Evolutionary conservation across 768 basidiomycete species (phyloP), one percentile per base, ranked within the genome.

Genomic region (Lactarius hatsudake): DNA sequence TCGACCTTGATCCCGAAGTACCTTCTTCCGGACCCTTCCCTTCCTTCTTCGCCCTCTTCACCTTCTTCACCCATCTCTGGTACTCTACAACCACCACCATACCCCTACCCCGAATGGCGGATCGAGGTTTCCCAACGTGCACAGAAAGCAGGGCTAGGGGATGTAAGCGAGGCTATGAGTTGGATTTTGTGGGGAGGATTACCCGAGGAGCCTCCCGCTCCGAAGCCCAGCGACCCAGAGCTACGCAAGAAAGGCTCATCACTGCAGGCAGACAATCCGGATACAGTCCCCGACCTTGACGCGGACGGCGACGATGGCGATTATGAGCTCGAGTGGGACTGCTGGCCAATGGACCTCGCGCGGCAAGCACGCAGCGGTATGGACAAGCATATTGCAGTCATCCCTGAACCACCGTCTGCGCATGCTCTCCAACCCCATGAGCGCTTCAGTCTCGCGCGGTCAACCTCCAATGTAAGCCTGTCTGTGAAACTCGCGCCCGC

Each of bases 81-180:
- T 20, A 36, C 32, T 32, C 12, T 36, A 34, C 42, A 13, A 23
- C 45, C 17, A 18, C 34, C 63, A 34, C 34, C 71, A 28, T 64
- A 68, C 18, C 72, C 68, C 6, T 74, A 72, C 36, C 74, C 74
- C 20, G 74, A 74, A 57, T 74, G 74, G 74, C 70, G 74, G 26
- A 58, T 71, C 32, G 68, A 68, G 1, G 62, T 73, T 59, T 58
- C 65, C 28, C 64, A 42, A 15, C 65, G 70, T 26, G 74, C 74
- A 3, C 69, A 69, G 8, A 59, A 63, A 51, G 63, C 74, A 7
- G 73, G 73, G 34, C 38, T 72, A 38, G 72, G 72, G 36, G 51
- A 62, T 43, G 32, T 73, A 28, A 65, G 60, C 20, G 59, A 56
- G 5, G 71, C 70, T 15, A 65, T 70, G 72, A 42, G 61, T 13